Base-by-base conservation (phyloP, 352 stramenopile species). In the Pythium chondricola region DNA sequence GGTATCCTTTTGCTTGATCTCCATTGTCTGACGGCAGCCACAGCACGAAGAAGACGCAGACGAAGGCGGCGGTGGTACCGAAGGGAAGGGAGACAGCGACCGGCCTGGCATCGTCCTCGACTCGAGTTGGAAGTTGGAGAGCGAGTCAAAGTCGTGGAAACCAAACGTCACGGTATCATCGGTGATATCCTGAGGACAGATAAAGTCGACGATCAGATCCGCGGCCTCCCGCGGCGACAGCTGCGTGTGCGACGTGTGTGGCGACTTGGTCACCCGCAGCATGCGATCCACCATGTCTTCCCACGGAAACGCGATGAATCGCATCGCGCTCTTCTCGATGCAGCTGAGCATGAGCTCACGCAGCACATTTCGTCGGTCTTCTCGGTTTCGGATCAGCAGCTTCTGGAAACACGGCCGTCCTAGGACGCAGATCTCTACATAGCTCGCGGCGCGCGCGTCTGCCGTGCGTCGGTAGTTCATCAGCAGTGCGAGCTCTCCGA, bases 401-500 rank as follows among this genome's bases (percentile, higher is more conserved):
- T 57, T 53, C 48, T 60, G 56, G 35, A 69, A 69, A 18, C 29
- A 48, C 1, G 11, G 17, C 6, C 56, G 55, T 13, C 38, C 26
- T 3, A 69, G 24, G 13, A 69, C 55, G 21, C 61, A 63, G 38
- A 69, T 60, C 40, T 65, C 61, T 1, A 63, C 57, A 24, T 65
- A 67, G 30, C 48, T 62, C 22, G 51, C 33, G 1, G 62, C 62
- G 5, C 59, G 54, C 1, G 65, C 53, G n/a, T 52, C 54, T 3
- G 58, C 54, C 1, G 62, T 67, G n/a, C 59, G 55, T 8, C 48
- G 43, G 43, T 65, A 63, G 39, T 71, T 58, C 58, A 69, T 71
- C 0, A 75, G 40, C 37, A 75, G 48, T 18, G 61, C 53, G 4
- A 75, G 56, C 27, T 75, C 65, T 2, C 65, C 67, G 33, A 73